Evolutionary conservation across 2,329 filamentous ascomycete species (phyloP).

Genomic region (Curvularia hawaiiensis): DNA sequence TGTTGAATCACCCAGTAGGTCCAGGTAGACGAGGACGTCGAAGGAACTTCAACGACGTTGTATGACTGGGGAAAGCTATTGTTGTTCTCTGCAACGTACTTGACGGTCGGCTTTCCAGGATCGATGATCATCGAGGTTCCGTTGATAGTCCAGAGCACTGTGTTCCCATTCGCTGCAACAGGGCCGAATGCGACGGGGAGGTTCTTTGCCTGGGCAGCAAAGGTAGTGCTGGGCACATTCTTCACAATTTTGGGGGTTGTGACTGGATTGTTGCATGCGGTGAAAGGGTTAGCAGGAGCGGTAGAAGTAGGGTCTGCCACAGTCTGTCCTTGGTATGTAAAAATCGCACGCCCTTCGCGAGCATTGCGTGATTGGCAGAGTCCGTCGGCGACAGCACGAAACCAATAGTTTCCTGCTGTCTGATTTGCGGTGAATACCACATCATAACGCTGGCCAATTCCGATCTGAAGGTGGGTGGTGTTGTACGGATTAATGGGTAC

Average conservation of each 20-base stretch:
- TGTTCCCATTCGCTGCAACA: slow-evolving; percentile 30
- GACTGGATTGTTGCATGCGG: slow-evolving; percentile 45
- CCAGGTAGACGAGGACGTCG: slow-evolving; percentile 38
- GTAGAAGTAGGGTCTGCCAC: slow-evolving; percentile 43
- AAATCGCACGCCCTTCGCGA: slow-evolving; percentile 45
- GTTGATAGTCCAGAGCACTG: slow-evolving; percentile 49
- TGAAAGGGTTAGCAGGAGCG: slow-evolving; percentile 29
- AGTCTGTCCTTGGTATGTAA: slow-evolving; percentile 45
- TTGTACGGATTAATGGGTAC: slow-evolving; percentile 40
- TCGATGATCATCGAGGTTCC: slow-evolving; percentile 54
- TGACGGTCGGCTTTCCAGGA: slow-evolving; percentile 55
- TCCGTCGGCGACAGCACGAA: slow-evolving; percentile 35
- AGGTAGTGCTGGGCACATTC: slow-evolving; percentile 39
- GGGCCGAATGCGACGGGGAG: slow-evolving; percentile 40
- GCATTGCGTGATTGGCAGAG: slow-evolving; percentile 30
- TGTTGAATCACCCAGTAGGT: slow-evolving; percentile 57
- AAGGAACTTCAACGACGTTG: slow-evolving; percentile 51
- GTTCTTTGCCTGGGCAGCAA: slow-evolving; percentile 31
- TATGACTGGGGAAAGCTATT: slow-evolving; percentile 47
- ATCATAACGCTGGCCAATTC: slow-evolving; percentile 48
- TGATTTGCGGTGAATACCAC: slow-evolving; percentile 44
- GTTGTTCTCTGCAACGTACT: slow-evolving; percentile 51
- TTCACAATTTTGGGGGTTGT: slow-evolving; percentile 44
- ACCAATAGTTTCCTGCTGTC: slow-evolving; percentile 41
- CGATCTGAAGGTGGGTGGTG: slow-evolving; percentile 47